Base-by-base conservation (phyloP, 805 yeast genomes). In the Lipomyces kockii region DNA sequence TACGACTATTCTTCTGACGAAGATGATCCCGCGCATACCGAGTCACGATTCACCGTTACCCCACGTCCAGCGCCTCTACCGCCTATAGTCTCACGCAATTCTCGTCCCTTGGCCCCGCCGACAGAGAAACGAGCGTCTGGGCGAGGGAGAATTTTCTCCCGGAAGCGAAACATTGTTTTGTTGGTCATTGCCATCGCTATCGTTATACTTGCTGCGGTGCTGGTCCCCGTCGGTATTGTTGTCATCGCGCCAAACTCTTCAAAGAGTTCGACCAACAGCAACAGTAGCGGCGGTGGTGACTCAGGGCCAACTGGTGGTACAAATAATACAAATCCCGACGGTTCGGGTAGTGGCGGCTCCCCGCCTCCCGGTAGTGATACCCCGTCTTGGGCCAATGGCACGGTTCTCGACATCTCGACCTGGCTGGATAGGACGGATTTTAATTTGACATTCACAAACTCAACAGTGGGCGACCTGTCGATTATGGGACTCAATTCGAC, bases 401-500 rank as follows among this genome's bases (percentile, higher is more conserved):
- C 78, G 17, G 62, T 72, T 17, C 71, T 76, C 27, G 80, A 78
- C 61, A 63, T 71, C 6, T 54, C 73, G 1, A 78, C 78, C 6
- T 78, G 81, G 81, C 68, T 75, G 51, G 79, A 76, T 60, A 69
- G 56, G 20, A 67, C 72, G 1, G 80, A 74, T 57, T 77, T 78
- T 65, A 78, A 78, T 64, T 72, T 77, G 12, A 78, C 80, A 3
- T 77, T 73, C 64, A 78, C 81, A 3, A 70, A 71, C 58, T 76
- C 68, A 34, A 74, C 76, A 12, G 79, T 78, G 22, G 80, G 79
- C 6, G 80, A 78, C 1, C 71, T 78, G 52, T 63, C 76, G 7
- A 58, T 78, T 7, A 78, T 78, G 78, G 81, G 81, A 8, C 74
- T 78, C n/a, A 73, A 74, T 58, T 62, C 74, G 43, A 68, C 76